Conservation (phyloP, 345 rosid species). For the Salix caprea region DNA sequence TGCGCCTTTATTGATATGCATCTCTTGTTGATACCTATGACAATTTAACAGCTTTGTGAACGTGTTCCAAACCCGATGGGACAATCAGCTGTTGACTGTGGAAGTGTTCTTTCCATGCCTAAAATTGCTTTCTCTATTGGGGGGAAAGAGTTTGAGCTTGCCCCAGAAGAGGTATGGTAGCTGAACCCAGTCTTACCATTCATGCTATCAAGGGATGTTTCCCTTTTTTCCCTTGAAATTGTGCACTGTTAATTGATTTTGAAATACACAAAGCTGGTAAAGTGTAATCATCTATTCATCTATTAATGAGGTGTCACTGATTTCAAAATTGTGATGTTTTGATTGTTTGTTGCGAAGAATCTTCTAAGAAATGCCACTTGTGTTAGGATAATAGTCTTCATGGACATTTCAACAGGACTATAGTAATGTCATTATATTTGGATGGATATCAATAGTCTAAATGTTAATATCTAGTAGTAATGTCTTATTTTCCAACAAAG, state of each 20-base stretch:
- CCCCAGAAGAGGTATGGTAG: conserved; percentile 23
- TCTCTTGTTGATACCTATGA: background rate
- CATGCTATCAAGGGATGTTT: background rate
- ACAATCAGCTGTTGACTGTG: conserved; percentile 27
- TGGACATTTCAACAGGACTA: background rate
- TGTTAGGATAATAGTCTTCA: background rate
- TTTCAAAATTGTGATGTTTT: background rate
- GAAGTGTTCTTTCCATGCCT: conserved; percentile 25
- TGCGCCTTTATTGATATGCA: background rate
- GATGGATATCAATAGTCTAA: background rate
- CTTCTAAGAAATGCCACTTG: background rate
- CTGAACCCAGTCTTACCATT: background rate
- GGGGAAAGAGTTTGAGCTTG: conserved; percentile 15
- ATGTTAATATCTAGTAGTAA: background rate
- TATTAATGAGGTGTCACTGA: background rate
- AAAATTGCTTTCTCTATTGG: conserved; percentile 23
- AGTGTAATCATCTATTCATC: background rate
- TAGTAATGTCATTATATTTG: background rate
- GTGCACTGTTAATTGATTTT: background rate
- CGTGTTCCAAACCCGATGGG: conserved; percentile 21
- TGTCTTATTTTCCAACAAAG: background rate
- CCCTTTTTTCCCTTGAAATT: background rate
- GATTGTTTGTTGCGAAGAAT: background rate
- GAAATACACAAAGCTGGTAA: background rate
- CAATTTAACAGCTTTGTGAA: conserved; percentile 25